phyloP scores from a whole-genome alignment of 78 protist species.

The Capsaspora owczarzaki region DNA sequence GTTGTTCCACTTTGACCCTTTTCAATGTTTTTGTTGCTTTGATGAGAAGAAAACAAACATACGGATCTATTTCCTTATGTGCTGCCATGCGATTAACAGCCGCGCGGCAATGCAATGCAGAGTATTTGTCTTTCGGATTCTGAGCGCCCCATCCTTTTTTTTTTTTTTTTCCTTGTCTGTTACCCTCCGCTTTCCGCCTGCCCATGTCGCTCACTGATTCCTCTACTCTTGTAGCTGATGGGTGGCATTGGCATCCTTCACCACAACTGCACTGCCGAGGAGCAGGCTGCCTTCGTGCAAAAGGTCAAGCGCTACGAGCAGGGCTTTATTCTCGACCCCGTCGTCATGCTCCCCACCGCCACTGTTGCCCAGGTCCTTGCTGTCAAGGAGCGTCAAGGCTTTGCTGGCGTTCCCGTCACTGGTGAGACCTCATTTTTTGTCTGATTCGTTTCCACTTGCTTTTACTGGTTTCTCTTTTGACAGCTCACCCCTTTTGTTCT shows the following conservation, averaged over 20 bases:
- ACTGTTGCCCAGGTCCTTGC: slow-evolving; percentile 50
- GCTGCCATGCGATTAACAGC: too few species aligned
- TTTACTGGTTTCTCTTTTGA: neutral
- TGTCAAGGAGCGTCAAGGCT: slow-evolving; percentile 60
- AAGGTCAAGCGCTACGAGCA: slow-evolving; percentile 51
- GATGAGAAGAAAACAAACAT: too few species aligned
- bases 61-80: too few species aligned
- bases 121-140: too few species aligned
- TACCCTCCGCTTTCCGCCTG: neutral
- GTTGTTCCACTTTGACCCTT: too few species aligned
- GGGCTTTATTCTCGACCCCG: slow-evolving; percentile 79
- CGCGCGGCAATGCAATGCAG: too few species aligned
- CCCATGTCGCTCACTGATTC: neutral
- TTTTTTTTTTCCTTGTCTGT: neutral
- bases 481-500: too few species aligned
- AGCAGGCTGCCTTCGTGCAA: slow-evolving; percentile 66
- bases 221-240: slow-evolving; percentile 11
- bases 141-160: neutral
- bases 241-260: slow-evolving; percentile 94
- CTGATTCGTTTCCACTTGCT: neutral
- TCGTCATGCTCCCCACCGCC: slow-evolving; percentile 50
- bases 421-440: slow-evolving; percentile 18
- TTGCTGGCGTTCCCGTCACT: slow-evolving; percentile 82
- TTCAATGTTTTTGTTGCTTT: too few species aligned
- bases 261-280: slow-evolving; percentile 65